Evolutionary conservation across 106 monocot genomes (phyloP).

Genomic region (Iris macrosiphon): DNA sequence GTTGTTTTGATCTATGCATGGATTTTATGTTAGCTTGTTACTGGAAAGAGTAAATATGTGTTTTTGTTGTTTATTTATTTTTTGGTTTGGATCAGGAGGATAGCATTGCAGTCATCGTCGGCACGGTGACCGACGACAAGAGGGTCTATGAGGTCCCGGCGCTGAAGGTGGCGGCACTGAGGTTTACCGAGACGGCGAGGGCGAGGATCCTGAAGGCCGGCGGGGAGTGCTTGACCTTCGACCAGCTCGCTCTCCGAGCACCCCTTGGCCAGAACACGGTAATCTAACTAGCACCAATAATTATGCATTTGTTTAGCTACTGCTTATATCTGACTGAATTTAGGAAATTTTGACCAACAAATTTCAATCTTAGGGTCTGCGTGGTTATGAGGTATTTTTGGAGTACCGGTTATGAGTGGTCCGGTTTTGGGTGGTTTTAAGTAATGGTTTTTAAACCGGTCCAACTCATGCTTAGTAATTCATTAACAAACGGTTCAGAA

Average conservation of each 20-base stretch:
- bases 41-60: not conserved
- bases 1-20: not conserved
- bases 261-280: slow-evolving; percentile 58
- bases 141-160: slow-evolving; percentile 69
- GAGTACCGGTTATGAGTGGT: too few species aligned
- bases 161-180: slow-evolving; percentile 74
- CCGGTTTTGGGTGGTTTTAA: too few species aligned
- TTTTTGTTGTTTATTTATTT: not conserved
- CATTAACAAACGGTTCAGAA: too few species aligned
- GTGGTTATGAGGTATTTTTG: too few species aligned
- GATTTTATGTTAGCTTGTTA: not conserved
- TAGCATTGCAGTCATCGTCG: slow-evolving; percentile 73
- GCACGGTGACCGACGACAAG: slow-evolving; percentile 76
- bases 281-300: too few species aligned
- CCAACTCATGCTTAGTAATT: too few species aligned
- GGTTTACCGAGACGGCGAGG: slow-evolving; percentile 77
- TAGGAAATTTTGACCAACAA: too few species aligned
- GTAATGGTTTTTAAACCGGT: too few species aligned
- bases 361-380: too few species aligned
- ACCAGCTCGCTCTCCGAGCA: slow-evolving; percentile 43
- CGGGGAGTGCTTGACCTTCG: slow-evolving; percentile 57
- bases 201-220: slow-evolving; percentile 47
- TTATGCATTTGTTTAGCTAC: too few species aligned
- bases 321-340: too few species aligned
- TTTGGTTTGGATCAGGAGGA: slow-evolving; percentile 27